Evolutionary conservation across 2,329 filamentous ascomycete species (phyloP).

Genomic region (Nemania serpens): DNA sequence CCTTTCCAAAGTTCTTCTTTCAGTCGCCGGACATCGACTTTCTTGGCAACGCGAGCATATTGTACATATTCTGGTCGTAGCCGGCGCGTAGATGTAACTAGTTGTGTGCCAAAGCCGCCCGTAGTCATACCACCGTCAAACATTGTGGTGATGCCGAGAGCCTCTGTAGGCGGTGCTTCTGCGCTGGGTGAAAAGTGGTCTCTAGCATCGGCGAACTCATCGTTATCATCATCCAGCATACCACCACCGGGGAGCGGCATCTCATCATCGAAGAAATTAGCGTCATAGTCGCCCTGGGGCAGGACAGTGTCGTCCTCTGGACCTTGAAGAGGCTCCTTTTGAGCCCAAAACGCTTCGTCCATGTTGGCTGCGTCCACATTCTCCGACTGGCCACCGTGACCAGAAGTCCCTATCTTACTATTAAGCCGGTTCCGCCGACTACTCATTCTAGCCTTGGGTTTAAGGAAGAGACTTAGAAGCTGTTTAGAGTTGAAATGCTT

Average conservation of each 20-base stretch:
- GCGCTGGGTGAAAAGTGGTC: constrained; percentile 76
- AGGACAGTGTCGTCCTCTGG: constrained; percentile 60
- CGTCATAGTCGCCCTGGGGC: constrained; percentile 83
- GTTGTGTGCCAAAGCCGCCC: constrained; percentile 65
- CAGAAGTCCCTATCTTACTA: constrained; percentile 48
- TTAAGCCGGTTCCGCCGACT: constrained; percentile 62
- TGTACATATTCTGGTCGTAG: constrained; percentile 71
- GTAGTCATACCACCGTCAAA: constrained; percentile 57
- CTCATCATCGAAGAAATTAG: constrained; percentile 94
- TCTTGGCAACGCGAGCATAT: constrained; percentile 72
- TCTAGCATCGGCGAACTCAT: constrained; percentile 79
- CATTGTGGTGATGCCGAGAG: constrained; percentile 54
- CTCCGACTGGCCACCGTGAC: constrained; percentile 50
- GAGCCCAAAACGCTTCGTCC: constrained; percentile 96
- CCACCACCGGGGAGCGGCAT: constrained; percentile 68
- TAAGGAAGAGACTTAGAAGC: constrained; percentile 86
- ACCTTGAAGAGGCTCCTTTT: constrained; percentile 58
- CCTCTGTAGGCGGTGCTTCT: constrained; percentile 54
- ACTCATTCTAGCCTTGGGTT: constrained; percentile 86
- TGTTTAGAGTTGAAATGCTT: constrained; percentile 98
- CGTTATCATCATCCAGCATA: constrained; percentile 67
- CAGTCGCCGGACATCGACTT: constrained; percentile 69
- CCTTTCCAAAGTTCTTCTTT: constrained; percentile 75
- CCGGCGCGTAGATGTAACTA: constrained; percentile 67
- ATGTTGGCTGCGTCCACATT: constrained; percentile 74